Base-by-base conservation (phyloP, 176 grass and related monocot species). In the Ananas comosus region DNA sequence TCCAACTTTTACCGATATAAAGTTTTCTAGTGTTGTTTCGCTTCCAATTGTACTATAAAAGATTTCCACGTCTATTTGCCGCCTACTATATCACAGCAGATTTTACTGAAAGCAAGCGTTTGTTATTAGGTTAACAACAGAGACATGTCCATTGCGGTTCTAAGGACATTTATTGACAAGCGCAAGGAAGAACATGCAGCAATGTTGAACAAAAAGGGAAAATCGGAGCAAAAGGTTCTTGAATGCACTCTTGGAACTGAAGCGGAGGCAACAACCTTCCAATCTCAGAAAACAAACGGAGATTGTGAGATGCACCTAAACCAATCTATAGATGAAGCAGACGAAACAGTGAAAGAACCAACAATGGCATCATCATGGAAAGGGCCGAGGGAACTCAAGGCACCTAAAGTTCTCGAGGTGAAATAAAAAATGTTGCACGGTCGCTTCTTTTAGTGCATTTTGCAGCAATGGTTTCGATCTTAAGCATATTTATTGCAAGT, bases 61-160 rank as follows among this genome's bases (percentile, higher is more conserved):
- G 16, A 54, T 42, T 57, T 12, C 51, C 21, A 51, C 63, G 51
- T 74, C 25, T 51, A 74, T 48, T 64, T 11, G 66, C 25, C 12
- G 64, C 63, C 24, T 51, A 83, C 10, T 64, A 67, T 61, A 22
- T 18, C 4, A 59, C 72, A 64, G 24, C 28, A 64, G 51, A 16
- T 69, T 83, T 82, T 22, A 71, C 56, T 22, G 10, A 19, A 16
- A 61, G 56, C 3, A 61, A 10, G 17, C 56, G 7, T 17, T 61
- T 61, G 16, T 61, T 19, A 61, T 80, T 88, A 99, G 94, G 87
- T 99, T 51, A 83, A 99, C 83, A 99, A 99, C 54, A 85, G 94
- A 80, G 94, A 99, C 47, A 99, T 99, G 85, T 99, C 90, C 52
- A 86, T 99, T 81, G 89, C 89, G 66, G 72, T 99, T 74, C 78